Evolutionary conservation across 148 eudicot species (phyloP), one percentile per base, ranked within the genome.

Genomic region (Arctostaphylos glauca): DNA sequence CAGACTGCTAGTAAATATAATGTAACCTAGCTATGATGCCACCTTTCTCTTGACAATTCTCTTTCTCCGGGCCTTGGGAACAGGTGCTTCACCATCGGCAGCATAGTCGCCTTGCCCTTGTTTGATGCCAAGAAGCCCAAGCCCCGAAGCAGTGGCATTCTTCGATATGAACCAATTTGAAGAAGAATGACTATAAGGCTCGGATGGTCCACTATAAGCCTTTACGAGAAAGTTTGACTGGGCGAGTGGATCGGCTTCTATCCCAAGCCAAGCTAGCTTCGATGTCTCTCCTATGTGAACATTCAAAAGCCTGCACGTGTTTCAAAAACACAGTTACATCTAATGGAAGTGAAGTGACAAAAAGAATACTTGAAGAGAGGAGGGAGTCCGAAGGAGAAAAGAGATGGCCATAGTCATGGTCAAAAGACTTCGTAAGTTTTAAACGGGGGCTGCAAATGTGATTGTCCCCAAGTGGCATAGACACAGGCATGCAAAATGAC

Each of bases 141-240:
- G 93, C 68, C 98, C 97, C 5, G 95, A 94, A 53, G 93, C 91
- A 44, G 92, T 82, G 66, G 95, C 86, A 64, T 90, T 88, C 84
- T 96, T 96, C 2, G 99, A 92, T 56, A 93, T 90, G 84, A 96
- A 93, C 98, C 98, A 93, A 38, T 86, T 91, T 47, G 98, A 91
- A 85, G 91, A 88, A 75, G 90, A 81, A 53, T 90, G 89, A 41
- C 85, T 71, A 43, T 46, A 83, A 55, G 92, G 80, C 82, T 90
- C 92, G 1, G 94, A 72, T 6, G 94, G 86, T 86, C 98, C 89
- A 56, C 85, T 92, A 86, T 94, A 94, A 31, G 89, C 96, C 82
- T 87, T 96, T 83, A 92, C 81, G 73, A 89, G 87, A 85, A 85
- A 86, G 31, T 88, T 96, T 58, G 98, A 91, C 31, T 92, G 92